phyloP scores from a whole-genome alignment of 306 rosid genomes.

The Geum urbanum region DNA sequence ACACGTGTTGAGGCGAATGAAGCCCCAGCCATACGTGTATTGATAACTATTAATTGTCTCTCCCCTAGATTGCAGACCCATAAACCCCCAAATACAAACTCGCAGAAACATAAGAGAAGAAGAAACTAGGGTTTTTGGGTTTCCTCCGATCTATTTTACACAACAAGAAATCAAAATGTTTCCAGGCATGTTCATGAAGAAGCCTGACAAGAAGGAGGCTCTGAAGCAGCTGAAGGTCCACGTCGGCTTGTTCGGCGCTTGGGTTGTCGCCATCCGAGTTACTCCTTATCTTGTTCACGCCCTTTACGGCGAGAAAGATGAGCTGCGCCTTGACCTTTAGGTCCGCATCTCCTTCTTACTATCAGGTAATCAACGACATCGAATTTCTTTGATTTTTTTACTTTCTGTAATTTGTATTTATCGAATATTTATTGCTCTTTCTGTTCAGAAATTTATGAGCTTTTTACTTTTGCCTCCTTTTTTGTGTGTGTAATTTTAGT shows the following conservation, averaged over 20 bases:
- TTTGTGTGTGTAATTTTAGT: not conserved
- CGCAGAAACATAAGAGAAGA: not conserved
- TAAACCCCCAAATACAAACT: not conserved
- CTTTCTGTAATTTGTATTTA: not conserved
- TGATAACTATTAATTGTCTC: not conserved
- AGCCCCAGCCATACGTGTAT: not conserved
- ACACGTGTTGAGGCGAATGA: not conserved
- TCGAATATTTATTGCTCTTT: not conserved
- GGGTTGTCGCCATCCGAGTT: slow-evolving; percentile 79
- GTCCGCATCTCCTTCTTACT: not conserved
- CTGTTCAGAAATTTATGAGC: not conserved
- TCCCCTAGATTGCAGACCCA: not conserved
- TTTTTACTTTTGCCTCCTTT: not conserved
- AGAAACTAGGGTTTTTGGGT: slow-evolving; percentile 3
- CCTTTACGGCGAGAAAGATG: slow-evolving; percentile 60
- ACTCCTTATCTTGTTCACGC: slow-evolving; percentile 77
- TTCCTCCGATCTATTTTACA: not conserved
- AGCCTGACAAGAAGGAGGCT: slow-evolving; percentile 84
- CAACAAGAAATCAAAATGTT: slow-evolving; percentile 44
- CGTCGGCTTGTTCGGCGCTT: slow-evolving; percentile 71
- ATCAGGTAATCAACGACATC: slow-evolving; percentile 25
- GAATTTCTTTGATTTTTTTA: not conserved
- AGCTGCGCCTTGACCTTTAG: slow-evolving; percentile 75
- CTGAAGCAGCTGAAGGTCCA: slow-evolving; percentile 79
- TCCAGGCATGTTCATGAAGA: slow-evolving; percentile 93